A percentile compares a stretch with the other conserved stretches of the same genome.
Conservation (phyloP, 352 stramenopile species). For the Phytophthora colocasiae region DNA sequence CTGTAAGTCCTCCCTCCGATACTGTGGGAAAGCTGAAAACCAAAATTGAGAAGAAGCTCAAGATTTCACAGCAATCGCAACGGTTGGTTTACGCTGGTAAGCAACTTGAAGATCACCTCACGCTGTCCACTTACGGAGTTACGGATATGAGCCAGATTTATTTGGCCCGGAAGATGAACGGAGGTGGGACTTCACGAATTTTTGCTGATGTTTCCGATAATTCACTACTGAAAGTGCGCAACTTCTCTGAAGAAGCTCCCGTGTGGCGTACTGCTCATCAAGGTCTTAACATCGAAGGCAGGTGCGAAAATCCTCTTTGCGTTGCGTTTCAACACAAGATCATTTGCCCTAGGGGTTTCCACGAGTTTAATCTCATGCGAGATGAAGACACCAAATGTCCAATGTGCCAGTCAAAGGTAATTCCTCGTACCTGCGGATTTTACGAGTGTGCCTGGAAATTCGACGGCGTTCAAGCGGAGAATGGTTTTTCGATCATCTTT, state of each 20-base stretch:
- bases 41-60: too few relatives aligned
- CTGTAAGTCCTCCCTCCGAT: too few relatives aligned
- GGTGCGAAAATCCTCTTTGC: conserved; percentile 22
- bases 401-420: conserved; percentile 17
- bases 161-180: background rate
- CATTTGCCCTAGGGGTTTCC: conserved; percentile 19
- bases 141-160: background rate
- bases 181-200: background rate
- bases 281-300: conserved; percentile 45
- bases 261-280: conserved; percentile 23
- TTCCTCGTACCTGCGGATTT: conserved; percentile 39
- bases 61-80: background rate
- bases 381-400: conserved; percentile 29
- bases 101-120: background rate
- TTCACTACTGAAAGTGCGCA: conserved; percentile 8
- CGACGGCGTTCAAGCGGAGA: conserved; percentile 26
- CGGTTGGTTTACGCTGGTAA: conserved; percentile 11
- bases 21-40: too few relatives aligned
- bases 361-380: conserved; percentile 31
- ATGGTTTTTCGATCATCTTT: conserved; percentile 24
- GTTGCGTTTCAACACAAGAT: conserved; percentile 30
- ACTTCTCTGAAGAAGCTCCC: conserved; percentile 18
- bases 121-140: conserved; percentile 12
- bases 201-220: conserved; percentile 21
- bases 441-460: conserved; percentile 49